Evolutionary conservation across 352 stramenopile species (phyloP).

Genomic region (Bremia lactucae): DNA sequence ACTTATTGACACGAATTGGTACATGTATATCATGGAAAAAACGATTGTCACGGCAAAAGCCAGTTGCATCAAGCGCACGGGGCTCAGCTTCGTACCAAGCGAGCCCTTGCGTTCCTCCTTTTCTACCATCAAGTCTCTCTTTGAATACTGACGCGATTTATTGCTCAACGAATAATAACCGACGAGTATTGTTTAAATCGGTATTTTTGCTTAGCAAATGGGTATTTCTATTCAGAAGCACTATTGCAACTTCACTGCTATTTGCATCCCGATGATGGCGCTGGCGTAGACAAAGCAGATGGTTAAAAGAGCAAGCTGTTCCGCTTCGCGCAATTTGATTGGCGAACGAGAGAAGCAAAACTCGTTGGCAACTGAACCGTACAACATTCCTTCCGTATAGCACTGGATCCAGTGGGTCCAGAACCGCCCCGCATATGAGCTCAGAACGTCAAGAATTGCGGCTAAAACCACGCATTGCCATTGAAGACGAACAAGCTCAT

Average conservation of each 20-base stretch:
- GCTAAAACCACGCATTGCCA: conserved; percentile 45
- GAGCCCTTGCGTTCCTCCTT: conserved; percentile 1
- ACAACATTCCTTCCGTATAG: conserved; percentile 22
- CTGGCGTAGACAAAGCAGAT: conserved; percentile 50
- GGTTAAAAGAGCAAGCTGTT: conserved; percentile 45
- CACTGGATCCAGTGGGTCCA: conserved; percentile 55
- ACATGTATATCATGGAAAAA: conserved; percentile 62
- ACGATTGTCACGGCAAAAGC: conserved; percentile 43
- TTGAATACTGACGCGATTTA: too few species aligned
- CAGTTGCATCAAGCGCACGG: conserved; percentile 69
- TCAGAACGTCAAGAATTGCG: conserved; percentile 44
- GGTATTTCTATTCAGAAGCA: too few species aligned
- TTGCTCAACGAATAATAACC: too few species aligned
- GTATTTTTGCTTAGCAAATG: too few species aligned
- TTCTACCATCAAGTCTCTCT: conserved; percentile 16
- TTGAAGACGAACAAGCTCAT: conserved; percentile 35
- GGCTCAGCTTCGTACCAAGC: conserved; percentile 18
- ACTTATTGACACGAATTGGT: conserved; percentile 53
- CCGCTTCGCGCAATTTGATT: conserved; percentile 40
- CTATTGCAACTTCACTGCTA: conserved; percentile 60
- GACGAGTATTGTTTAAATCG: too few species aligned
- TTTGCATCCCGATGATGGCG: conserved; percentile 49
- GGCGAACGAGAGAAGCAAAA: conserved; percentile 33
- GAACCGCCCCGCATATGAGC: conserved; percentile 41
- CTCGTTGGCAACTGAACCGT: conserved; percentile 5